Evolutionary conservation across 129 eudicot species (phyloP).

Genomic region (Chrysanthemum lavandulifolium): DNA sequence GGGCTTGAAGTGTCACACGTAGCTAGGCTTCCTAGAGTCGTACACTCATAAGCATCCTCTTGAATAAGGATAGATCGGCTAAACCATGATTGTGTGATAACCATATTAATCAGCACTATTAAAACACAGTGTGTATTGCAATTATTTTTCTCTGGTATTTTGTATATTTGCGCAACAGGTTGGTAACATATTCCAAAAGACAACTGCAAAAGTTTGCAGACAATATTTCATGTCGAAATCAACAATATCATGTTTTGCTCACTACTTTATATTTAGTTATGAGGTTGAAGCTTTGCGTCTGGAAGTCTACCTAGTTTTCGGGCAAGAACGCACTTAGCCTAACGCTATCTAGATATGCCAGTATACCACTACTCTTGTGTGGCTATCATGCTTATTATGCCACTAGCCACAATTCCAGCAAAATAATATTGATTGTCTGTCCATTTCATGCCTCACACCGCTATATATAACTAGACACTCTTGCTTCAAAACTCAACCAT

Average conservation of each 20-base stretch:
- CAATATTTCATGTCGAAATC: neutral
- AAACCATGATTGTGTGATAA: no score
- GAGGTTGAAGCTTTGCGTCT: neutral
- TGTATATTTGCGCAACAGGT: neutral
- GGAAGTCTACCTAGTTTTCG: neutral
- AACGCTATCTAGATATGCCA: neutral
- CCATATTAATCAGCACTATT: no score
- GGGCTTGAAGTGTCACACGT: no score
- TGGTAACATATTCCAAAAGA: neutral
- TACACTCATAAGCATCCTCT: no score
- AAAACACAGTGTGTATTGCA: neutral
- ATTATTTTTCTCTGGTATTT: neutral
- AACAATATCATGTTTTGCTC: neutral
- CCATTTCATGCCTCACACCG: neutral
- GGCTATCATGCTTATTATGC: constrained; percentile 7
- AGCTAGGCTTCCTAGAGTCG: no score
- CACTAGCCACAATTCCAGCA: constrained; percentile 11
- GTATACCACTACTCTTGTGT: neutral
- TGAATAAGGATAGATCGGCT: no score
- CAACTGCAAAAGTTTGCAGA: neutral
- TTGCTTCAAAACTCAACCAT: neutral
- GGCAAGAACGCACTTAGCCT: constrained; percentile 3
- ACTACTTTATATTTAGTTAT: neutral
- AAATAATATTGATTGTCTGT: neutral
- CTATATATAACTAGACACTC: neutral